Conservation (phyloP, 2,329 filamentous ascomycete genomes). For the Xylaria sp. region DNA sequence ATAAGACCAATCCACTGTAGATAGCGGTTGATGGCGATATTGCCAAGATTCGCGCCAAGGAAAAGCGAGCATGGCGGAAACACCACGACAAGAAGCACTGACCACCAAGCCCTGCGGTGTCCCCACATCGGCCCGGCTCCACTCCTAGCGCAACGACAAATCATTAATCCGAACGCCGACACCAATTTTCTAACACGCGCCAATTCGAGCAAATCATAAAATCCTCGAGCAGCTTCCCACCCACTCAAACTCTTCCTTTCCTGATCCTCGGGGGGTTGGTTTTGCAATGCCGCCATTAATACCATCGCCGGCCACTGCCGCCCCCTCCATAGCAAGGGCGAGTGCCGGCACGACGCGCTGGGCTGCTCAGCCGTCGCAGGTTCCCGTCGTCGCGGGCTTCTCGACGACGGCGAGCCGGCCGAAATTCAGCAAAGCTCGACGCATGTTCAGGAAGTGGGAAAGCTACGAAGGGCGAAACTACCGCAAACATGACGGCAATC, state of each 20-base stretch:
- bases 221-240: neutral
- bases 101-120: neutral
- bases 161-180: conserved; percentile 27
- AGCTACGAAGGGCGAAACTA: conserved; percentile 15
- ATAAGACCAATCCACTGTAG: neutral
- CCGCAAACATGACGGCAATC: conserved; percentile 13
- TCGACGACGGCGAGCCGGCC: conserved; percentile 38
- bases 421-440: conserved; percentile 33
- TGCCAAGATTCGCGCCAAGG: no score
- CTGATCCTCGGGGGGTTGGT: conserved; percentile 21
- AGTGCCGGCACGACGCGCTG: conserved; percentile 15
- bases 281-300: conserved; percentile 38
- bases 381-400: conserved; percentile 33
- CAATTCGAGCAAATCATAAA: conserved; percentile 8
- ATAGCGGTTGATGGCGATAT: neutral
- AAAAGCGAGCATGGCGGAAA: neutral
- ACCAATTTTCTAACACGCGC: conserved; percentile 17
- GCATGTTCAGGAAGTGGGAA: conserved; percentile 34
- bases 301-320: conserved; percentile 26
- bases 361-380: conserved; percentile 7
- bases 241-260: neutral
- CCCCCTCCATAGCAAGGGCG: conserved; percentile 16
- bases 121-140: neutral
- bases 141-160: neutral
- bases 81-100: neutral